phyloP scores from a whole-genome alignment of 345 rosid genomes.

The Dipteronia dyeriana region DNA sequence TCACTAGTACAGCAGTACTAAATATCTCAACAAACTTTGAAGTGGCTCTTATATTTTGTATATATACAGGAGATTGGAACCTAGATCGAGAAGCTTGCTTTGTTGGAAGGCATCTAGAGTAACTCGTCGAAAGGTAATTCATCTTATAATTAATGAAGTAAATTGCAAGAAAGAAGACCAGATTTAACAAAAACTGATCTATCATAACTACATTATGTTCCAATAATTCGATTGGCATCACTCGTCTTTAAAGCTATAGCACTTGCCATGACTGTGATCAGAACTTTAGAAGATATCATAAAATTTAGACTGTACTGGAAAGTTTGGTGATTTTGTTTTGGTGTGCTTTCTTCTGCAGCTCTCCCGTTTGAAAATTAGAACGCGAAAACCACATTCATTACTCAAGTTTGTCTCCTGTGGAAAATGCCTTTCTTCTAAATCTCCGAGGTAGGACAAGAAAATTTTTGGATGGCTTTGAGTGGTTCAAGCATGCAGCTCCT shows the following conservation, averaged over 20 bases:
- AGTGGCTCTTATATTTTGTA: conserved; percentile 13
- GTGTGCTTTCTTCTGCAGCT: conserved; percentile 48
- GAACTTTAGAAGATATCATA: background rate
- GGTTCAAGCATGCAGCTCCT: conserved; percentile 1
- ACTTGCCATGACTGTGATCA: background rate
- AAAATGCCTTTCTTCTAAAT: conserved; percentile 58
- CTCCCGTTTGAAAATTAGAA: conserved; percentile 59
- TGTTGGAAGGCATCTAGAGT: conserved; percentile 83
- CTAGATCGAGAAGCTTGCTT: conserved; percentile 80
- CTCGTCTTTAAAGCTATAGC: background rate
- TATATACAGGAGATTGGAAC: conserved; percentile 81
- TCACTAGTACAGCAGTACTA: background rate
- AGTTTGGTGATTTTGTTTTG: background rate
- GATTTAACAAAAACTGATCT: background rate
- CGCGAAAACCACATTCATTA: conserved; percentile 57
- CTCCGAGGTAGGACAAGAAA: conserved; percentile 49
- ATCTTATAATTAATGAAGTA: background rate
- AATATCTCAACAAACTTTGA: conserved; percentile 5
- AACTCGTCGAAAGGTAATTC: conserved; percentile 70
- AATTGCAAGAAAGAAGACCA: background rate
- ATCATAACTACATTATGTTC: background rate
- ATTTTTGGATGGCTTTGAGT: conserved; percentile 21
- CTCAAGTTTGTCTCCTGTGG: conserved; percentile 77
- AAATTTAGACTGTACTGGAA: background rate
- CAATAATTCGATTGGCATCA: background rate